Percentiles rank a stretch among this genome's conserved stretches.
phyloP scores from a whole-genome alignment of 306 rosid species.

The Corylus heterophylla region DNA sequence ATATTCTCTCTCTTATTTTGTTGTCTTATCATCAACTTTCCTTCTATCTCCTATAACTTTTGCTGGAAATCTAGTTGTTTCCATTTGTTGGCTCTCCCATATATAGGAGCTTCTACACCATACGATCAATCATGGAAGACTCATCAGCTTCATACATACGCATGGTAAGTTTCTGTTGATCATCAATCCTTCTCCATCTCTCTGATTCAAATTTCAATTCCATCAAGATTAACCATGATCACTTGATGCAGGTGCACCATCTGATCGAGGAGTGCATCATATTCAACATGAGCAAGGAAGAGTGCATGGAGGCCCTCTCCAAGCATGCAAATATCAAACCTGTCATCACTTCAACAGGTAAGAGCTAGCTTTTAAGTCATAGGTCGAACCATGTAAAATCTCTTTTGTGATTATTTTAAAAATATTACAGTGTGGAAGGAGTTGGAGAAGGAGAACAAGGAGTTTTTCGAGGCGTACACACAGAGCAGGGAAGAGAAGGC shows the following conservation, averaged over 20 bases:
- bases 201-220: neutral
- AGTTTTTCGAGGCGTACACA: conserved; percentile 71
- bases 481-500: conserved; percentile 40
- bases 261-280: conserved; percentile 86
- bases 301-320: conserved; percentile 95
- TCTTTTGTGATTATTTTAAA: too few species aligned
- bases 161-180: conserved; percentile 51
- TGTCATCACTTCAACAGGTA: conserved; percentile 79
- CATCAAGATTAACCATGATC: too few species aligned
- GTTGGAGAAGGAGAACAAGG: conserved; percentile 90
- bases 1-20: neutral
- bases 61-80: neutral
- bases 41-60: neutral
- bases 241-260: conserved; percentile 68
- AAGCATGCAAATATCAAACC: conserved; percentile 89
- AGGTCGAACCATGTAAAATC: too few species aligned
- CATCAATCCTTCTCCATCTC: neutral
- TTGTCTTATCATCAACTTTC: conserved; percentile 6
- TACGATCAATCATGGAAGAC: conserved; percentile 44
- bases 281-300: conserved; percentile 90
- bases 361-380: too few species aligned
- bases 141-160: conserved; percentile 87
- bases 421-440: conserved; percentile 79
- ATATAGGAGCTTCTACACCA: neutral
- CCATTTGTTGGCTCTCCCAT: neutral